Evolutionary conservation across 345 rosid genomes (phyloP).

Genomic region (Syzygium grande): DNA sequence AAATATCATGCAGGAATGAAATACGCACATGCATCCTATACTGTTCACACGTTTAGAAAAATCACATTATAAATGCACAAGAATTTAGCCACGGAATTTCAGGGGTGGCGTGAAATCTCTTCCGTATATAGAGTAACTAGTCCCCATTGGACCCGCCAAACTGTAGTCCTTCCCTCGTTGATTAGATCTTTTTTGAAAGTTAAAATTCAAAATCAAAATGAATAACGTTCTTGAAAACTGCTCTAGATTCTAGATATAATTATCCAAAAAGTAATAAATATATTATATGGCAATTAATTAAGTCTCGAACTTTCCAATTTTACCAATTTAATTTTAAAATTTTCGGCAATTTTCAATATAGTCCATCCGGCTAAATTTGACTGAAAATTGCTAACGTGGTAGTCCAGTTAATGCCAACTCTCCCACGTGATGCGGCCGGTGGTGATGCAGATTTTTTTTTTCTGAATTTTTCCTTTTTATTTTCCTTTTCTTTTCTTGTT

Average conservation of each 20-base stretch:
- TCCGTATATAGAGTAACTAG: neutral
- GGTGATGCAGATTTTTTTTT: neutral
- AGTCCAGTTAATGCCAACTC: accelerated
- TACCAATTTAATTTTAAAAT: neutral
- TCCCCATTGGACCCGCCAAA: neutral
- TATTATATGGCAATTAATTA: neutral
- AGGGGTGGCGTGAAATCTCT: neutral
- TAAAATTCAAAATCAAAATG: neutral
- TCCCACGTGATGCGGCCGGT: accelerated
- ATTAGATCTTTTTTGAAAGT: neutral
- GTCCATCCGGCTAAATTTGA: accelerated
- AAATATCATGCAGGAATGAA: neutral
- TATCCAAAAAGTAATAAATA: neutral
- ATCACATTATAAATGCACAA: neutral
- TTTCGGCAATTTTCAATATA: neutral
- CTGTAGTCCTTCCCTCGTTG: neutral
- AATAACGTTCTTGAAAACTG: neutral
- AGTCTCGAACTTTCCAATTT: neutral
- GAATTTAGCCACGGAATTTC: neutral
- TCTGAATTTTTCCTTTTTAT: neutral
- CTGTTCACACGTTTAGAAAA: neutral
- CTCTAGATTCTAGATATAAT: neutral
- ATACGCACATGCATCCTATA: neutral
- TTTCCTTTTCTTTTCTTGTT: neutral
- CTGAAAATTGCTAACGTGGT: accelerated